These are phyloP conservation scores for Solanum paucissectum DNA, from an alignment of 257 asterid species.

Conservation along the genomic window DNA sequence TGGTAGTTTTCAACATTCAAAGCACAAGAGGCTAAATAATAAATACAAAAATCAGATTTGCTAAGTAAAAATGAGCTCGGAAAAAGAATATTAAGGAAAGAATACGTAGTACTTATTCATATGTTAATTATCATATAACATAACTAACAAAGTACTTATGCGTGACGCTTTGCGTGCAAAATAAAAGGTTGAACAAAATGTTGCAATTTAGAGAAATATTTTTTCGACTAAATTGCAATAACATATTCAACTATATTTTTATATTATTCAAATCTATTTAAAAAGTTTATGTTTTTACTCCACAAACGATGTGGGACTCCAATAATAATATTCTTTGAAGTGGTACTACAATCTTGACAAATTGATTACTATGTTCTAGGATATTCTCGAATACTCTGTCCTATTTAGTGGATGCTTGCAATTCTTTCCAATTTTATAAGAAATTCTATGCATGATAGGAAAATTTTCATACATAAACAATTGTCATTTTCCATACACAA, in stretches of 20 bases:
- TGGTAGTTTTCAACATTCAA: neutral
- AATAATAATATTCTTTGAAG: neutral
- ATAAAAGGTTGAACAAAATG: no score
- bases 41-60: no score
- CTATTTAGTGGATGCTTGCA: neutral
- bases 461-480: no score
- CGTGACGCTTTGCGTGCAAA: no score
- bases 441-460: neutral
- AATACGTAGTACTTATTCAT: no score
- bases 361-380: neutral
- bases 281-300: neutral
- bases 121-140: no score
- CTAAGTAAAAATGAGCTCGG: neutral
- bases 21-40: no score
- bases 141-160: no score
- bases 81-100: neutral
- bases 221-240: neutral
- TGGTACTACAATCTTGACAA: neutral
- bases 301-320: neutral
- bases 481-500: no score
- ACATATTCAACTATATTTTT: neutral
- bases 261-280: neutral
- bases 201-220: no score
- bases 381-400: neutral
- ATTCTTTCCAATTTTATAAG: neutral